phyloP scores from a whole-genome alignment of 352 stramenopile genomes.

The Albugo laibachii region DNA sequence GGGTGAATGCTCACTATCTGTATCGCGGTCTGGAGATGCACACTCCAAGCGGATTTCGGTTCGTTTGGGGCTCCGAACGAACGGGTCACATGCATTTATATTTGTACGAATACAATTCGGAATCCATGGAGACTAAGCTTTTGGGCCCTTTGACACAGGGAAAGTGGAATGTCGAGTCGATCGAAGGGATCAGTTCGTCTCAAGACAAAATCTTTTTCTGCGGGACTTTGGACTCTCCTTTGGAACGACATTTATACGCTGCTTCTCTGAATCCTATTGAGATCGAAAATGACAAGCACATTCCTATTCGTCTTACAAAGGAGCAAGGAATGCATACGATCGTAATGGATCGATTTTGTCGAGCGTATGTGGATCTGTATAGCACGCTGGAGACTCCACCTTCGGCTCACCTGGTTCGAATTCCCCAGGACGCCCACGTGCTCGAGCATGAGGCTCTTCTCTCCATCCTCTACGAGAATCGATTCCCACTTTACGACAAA shows the following conservation, averaged over 20 bases:
- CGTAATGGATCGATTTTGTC: conserved; percentile 77
- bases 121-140: conserved; percentile 15
- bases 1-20: conserved; percentile 92
- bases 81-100: conserved; percentile 92
- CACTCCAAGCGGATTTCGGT: conserved; percentile 78
- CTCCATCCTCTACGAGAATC: conserved; percentile 15
- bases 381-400: conserved; percentile 54
- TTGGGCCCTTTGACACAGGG: conserved; percentile 44
- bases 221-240: conserved; percentile 63
- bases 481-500: conserved; percentile 33
- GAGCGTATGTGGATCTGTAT: conserved; percentile 62
- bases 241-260: conserved; percentile 86
- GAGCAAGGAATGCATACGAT: conserved; percentile 78
- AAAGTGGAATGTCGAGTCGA: conserved; percentile 57
- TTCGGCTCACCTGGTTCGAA: conserved; percentile 22
- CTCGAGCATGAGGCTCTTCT: conserved; percentile 2
- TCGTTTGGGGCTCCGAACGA: conserved; percentile 89
- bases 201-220: conserved; percentile 78
- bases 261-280: conserved; percentile 26
- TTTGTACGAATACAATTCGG: conserved; percentile 80
- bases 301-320: conserved; percentile 46
- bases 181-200: conserved; percentile 59
- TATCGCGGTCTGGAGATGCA: conserved; percentile 72
- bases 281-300: background rate
- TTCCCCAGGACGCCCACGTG: conserved; percentile 26